Percentiles rank a stretch among this genome's conserved stretches.
Conservation (phyloP, 805 yeast genomes). For the Teunomyces kruisii region DNA sequence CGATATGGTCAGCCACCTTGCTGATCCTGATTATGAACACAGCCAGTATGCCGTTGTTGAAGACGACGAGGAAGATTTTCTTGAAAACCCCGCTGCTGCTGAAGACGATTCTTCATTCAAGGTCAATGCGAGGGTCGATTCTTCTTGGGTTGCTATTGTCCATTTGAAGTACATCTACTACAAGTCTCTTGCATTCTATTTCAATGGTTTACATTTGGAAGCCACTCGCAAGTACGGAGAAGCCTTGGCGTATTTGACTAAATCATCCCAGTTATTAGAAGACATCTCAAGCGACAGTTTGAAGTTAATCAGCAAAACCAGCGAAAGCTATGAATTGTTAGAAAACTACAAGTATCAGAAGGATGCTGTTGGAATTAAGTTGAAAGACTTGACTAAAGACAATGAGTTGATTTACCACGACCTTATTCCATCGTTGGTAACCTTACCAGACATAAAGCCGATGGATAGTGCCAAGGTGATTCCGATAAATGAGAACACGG, state of each 20-base stretch:
- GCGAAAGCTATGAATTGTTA: constrained; percentile 35
- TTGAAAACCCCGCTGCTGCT: constrained; percentile 12
- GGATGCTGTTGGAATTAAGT: constrained; percentile 37
- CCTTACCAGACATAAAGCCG: constrained; percentile 65
- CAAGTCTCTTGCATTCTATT: constrained; percentile 58
- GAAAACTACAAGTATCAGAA: constrained; percentile 43
- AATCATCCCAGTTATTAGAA: constrained; percentile 46
- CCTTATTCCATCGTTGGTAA: constrained; percentile 57
- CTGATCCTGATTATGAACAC: constrained; percentile 12
- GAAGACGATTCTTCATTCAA: constrained; percentile 10
- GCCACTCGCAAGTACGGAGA: constrained; percentile 65
- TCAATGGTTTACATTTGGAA: constrained; percentile 57
- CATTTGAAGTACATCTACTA: constrained; percentile 56
- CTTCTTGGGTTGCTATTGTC: constrained; percentile 52
- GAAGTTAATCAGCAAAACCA: constrained; percentile 17
- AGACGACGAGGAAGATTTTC: constrained; percentile 19
- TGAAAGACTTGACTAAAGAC: constrained; percentile 62
- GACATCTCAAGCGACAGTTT: constrained; percentile 29
- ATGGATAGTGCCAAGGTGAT: constrained; percentile 67
- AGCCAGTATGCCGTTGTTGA: constrained; percentile 12
- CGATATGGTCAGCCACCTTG: constrained; percentile 37
- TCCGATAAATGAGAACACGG: constrained; percentile 47
- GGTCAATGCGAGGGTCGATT: constrained; percentile 30
- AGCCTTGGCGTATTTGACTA: constrained; percentile 63
- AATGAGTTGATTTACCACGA: constrained; percentile 91